Conservation (phyloP, 768 basidiomycete genomes). For the Polyporus arcularius region DNA sequence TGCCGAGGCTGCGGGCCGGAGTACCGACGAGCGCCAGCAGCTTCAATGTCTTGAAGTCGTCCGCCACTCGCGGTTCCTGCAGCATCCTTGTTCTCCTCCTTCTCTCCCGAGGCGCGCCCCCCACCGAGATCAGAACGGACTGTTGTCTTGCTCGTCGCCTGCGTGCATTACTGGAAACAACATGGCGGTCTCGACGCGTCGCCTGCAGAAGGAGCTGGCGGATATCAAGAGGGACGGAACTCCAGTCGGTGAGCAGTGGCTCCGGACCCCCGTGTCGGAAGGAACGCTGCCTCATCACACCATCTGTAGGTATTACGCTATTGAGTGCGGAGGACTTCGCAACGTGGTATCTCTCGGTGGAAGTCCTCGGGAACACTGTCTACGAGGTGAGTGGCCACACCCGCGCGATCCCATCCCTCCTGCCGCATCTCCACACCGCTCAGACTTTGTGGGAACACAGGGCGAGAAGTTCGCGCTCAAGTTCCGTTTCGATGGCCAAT, state of each 20-base stretch:
- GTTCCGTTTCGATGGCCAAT: constrained; percentile 80
- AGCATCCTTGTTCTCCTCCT: no score
- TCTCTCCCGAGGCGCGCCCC: no score
- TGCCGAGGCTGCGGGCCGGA: no score
- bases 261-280: not conserved
- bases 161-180: no score
- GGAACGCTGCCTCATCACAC: not conserved
- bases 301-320: constrained; percentile 66
- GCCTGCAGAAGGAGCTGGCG: constrained; percentile 69
- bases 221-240: constrained; percentile 69
- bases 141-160: no score
- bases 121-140: no score
- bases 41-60: no score
- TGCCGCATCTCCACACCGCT: not conserved
- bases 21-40: no score
- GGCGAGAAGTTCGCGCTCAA: constrained; percentile 75
- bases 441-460: constrained; percentile 36
- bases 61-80: no score
- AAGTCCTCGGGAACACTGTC: constrained; percentile 81
- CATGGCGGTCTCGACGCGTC: constrained; percentile 34
- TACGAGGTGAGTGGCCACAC: constrained; percentile 55
- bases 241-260: constrained; percentile 53
- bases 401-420: not conserved
- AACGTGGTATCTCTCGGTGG: constrained; percentile 77
- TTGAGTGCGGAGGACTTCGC: constrained; percentile 75